Conservation (phyloP, 768 basidiomycete species). For the Kwoniella botswanensis region DNA sequence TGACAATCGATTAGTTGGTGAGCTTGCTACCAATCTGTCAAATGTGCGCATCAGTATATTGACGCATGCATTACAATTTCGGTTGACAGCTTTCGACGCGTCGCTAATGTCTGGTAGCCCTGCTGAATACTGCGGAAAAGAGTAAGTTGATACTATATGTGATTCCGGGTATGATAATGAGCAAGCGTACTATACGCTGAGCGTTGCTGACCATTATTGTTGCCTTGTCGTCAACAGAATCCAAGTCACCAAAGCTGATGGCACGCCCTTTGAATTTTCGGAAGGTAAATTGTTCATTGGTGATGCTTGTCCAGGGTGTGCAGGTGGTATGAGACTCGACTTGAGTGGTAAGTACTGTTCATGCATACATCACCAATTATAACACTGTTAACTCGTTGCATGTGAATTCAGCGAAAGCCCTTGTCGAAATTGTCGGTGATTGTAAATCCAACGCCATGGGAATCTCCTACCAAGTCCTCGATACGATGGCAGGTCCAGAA, state of each 20-base stretch:
- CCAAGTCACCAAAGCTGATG: constrained; percentile 11
- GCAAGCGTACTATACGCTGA: too few relatives aligned
- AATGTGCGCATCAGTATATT: too few relatives aligned
- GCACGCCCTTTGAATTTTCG: constrained; percentile 4
- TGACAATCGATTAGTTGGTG: background rate
- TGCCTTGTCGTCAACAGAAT: too few relatives aligned
- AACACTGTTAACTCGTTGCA: too few relatives aligned
- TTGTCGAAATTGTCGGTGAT: constrained; percentile 5
- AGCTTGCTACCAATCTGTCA: too few relatives aligned
- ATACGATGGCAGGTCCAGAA: constrained; percentile 1
- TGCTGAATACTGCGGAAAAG: constrained; percentile 14
- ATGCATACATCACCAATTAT: too few relatives aligned
- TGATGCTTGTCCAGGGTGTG: constrained; percentile 16
- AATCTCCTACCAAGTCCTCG: background rate
- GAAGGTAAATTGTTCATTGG: constrained; percentile 22
- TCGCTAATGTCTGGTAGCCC: background rate
- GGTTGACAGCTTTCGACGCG: constrained; percentile 2
- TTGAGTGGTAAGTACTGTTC: constrained; percentile 12
- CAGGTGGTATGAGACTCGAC: constrained; percentile 7
- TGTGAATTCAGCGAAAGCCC: too few relatives aligned
- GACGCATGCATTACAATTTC: too few relatives aligned
- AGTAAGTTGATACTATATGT: too few relatives aligned
- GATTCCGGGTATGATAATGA: too few relatives aligned
- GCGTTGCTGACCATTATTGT: too few relatives aligned
- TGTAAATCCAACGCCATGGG: background rate